Conservation (phyloP, 2,329 filamentous ascomycete species). For the Botrytis cinerea region DNA sequence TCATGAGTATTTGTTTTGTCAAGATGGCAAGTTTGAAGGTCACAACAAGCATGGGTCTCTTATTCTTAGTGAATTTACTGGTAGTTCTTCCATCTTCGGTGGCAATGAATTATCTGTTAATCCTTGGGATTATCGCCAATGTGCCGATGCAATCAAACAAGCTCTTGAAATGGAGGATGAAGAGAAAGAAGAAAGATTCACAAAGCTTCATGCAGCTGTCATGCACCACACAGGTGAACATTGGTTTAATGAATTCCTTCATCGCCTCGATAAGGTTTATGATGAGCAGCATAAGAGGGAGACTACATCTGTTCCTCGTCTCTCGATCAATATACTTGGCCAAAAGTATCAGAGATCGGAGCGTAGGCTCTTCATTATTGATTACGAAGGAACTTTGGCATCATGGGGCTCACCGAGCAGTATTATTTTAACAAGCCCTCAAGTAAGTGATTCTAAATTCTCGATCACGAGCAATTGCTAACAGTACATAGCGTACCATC, state of each 20-base stretch:
- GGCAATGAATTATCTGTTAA: conserved; percentile 83
- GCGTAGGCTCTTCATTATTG: conserved; percentile 80
- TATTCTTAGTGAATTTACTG: conserved; percentile 93
- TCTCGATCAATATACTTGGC: conserved; percentile 67
- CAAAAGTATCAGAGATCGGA: conserved; percentile 66
- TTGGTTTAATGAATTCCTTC: conserved; percentile 79
- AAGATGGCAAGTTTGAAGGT: conserved; percentile 72
- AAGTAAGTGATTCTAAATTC: conserved; percentile 43
- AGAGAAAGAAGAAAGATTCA: conserved; percentile 76
- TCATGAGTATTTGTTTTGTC: conserved; percentile 91
- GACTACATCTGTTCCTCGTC: conserved; percentile 80
- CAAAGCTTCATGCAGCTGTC: conserved; percentile 70
- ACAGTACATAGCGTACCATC: conserved; percentile 64
- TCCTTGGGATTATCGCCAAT: conserved; percentile 91
- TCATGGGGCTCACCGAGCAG: conserved; percentile 82
- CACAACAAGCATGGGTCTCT: conserved; percentile 83
- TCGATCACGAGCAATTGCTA: conserved; percentile 21
- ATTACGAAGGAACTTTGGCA: conserved; percentile 91
- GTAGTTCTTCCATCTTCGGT: conserved; percentile 82
- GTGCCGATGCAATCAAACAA: conserved; percentile 79
- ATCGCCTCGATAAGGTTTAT: conserved; percentile 72
- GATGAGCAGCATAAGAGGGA: conserved; percentile 83
- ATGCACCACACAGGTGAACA: conserved; percentile 79
- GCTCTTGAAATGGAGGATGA: conserved; percentile 78
- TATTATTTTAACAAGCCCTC: conserved; percentile 83